Evolutionary conservation across 306 rosid species (phyloP).

Genomic region (Parietaria judaica): DNA sequence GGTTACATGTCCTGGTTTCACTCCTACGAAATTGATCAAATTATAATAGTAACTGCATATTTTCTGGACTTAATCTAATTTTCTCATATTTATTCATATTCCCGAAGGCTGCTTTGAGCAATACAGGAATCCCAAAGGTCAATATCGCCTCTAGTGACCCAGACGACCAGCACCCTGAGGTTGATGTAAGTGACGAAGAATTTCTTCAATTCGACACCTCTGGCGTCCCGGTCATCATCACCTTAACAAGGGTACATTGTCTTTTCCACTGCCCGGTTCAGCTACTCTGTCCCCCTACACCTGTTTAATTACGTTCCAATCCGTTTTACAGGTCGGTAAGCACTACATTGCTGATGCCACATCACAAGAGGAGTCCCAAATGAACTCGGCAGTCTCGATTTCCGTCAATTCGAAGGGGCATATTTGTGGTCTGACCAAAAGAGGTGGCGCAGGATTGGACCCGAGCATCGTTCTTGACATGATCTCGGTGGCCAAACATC

Average conservation of each 20-base stretch:
- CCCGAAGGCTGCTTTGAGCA: slow-evolving; percentile 75
- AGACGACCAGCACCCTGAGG: slow-evolving; percentile 61
- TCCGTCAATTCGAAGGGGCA: slow-evolving; percentile 59
- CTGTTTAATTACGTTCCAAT: not conserved
- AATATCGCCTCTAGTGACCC: slow-evolving; percentile 47
- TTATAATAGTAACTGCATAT: not conserved
- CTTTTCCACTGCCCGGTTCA: not conserved
- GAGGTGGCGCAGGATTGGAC: slow-evolving; percentile 75
- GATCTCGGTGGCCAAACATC: slow-evolving; percentile 67
- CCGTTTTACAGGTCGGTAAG: slow-evolving; percentile 46
- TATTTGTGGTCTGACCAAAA: slow-evolving; percentile 69
- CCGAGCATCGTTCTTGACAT: slow-evolving; percentile 83
- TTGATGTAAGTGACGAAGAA: slow-evolving; percentile 80
- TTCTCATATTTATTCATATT: slow-evolving; percentile 14
- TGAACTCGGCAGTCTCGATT: slow-evolving; percentile 77
- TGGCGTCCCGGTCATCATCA: slow-evolving; percentile 68
- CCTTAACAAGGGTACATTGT: slow-evolving; percentile 63
- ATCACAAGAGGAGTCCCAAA: slow-evolving; percentile 81
- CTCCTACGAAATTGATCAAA: too few species aligned
- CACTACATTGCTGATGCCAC: slow-evolving; percentile 87
- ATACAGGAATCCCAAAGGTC: slow-evolving; percentile 79
- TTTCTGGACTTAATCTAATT: not conserved
- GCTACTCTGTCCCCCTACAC: not conserved
- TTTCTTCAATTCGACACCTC: slow-evolving; percentile 83
- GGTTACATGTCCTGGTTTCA: too few species aligned